Conservation (phyloP, 2,329 filamentous ascomycete species). For the Hymenoscyphus infarciens region DNA sequence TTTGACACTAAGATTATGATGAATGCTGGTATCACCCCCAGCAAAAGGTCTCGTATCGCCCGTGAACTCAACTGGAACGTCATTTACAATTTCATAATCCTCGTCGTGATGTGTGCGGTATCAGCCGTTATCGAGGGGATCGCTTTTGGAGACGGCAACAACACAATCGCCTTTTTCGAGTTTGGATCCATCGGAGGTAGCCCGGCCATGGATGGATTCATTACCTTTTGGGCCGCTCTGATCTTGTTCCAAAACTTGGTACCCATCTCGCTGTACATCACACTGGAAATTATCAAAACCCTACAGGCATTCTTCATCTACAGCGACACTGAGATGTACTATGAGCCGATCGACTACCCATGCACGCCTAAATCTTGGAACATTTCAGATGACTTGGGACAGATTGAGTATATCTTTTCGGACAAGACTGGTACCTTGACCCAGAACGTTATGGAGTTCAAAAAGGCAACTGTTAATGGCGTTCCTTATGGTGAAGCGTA, state of each 20-base stretch:
- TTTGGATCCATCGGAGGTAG: constrained; percentile 75
- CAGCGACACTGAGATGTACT: constrained; percentile 95
- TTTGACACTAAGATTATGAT: constrained; percentile 99
- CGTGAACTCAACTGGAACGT: constrained; percentile 97
- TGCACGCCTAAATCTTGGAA: constrained; percentile 99
- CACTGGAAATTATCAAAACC: constrained; percentile 90
- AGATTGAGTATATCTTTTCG: constrained; percentile 98
- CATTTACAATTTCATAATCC: constrained; percentile 89
- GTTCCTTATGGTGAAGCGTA: constrained; percentile 95
- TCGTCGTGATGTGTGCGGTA: constrained; percentile 85
- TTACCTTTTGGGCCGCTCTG: constrained; percentile 93
- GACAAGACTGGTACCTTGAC: constrained; percentile 90
- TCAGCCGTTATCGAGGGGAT: constrained; percentile 81
- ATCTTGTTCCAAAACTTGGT: constrained; percentile 99
- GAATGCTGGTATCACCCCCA: constrained; percentile 92
- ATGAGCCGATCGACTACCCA: constrained; percentile 87
- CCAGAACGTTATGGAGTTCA: constrained; percentile 98
- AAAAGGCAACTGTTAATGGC: constrained; percentile 96
- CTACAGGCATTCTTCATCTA: constrained; percentile 96
- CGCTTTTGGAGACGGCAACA: constrained; percentile 71
- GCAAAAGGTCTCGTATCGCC: constrained; percentile 86
- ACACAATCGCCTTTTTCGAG: constrained; percentile 79
- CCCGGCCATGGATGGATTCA: constrained; percentile 78
- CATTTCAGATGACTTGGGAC: constrained; percentile 94
- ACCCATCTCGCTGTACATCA: constrained; percentile 96